Percentiles rank a stretch among this genome's conserved stretches.
phyloP scores from a whole-genome alignment of 2,329 filamentous ascomycete species.

The Exophiala sp. region DNA sequence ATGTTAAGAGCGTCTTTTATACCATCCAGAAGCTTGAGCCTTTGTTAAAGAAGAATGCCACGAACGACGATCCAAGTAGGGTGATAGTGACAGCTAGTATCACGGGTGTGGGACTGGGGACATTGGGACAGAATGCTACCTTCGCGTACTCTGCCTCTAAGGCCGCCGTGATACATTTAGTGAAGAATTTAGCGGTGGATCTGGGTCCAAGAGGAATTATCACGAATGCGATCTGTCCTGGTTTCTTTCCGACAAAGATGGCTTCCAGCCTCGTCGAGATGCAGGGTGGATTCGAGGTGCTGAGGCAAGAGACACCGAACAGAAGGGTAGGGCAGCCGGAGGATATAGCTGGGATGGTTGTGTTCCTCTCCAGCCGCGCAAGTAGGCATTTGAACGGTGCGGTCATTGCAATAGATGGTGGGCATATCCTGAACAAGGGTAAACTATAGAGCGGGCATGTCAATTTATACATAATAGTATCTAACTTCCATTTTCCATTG shows the following conservation, averaged over 20 bases:
- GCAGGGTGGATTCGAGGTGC: slow-evolving; percentile 15
- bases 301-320: slow-evolving; percentile 56
- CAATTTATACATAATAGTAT: too few relatives aligned
- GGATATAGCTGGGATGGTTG: slow-evolving; percentile 71
- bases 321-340: slow-evolving; percentile 66
- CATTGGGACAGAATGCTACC: slow-evolving; percentile 13
- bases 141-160: slow-evolving; percentile 38
- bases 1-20: slow-evolving; percentile 21
- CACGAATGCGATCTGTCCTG: slow-evolving; percentile 38
- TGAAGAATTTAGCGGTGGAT: slow-evolving; percentile 39
- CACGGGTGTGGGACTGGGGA: slow-evolving; percentile 16
- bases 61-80: slow-evolving; percentile 9
- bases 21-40: slow-evolving; percentile 27
- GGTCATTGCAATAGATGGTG: slow-evolving; percentile 61
- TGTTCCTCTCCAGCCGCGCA: slow-evolving; percentile 66
- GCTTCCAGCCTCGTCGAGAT: slow-evolving; percentile 18
- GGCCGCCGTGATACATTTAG: slow-evolving; percentile 38
- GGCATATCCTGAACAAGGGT: slow-evolving; percentile 33
- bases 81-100: slow-evolving; percentile 19
- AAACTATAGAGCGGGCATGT: too few relatives aligned
- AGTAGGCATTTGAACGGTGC: slow-evolving; percentile 66
- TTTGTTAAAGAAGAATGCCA: slow-evolving; percentile 4
- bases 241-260: slow-evolving; percentile 30
- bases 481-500: too few relatives aligned
- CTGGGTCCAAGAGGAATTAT: slow-evolving; percentile 39